Conservation (phyloP, 306 rosid genomes). For the Vigna nakashimae region DNA sequence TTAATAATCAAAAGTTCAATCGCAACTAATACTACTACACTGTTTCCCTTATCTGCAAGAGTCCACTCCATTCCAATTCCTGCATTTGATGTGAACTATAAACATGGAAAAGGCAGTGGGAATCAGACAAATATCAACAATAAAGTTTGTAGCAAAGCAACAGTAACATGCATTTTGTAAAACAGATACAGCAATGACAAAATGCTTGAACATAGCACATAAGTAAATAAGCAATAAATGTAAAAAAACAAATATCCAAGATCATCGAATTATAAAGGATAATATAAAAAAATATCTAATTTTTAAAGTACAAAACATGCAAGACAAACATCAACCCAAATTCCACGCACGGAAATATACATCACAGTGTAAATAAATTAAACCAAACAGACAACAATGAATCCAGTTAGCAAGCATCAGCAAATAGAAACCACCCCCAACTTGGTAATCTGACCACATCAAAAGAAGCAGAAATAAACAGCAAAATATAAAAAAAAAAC, state of each 20-base stretch:
- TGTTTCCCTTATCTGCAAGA: background rate
- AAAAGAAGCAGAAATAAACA: constrained; percentile 11
- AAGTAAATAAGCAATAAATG: background rate
- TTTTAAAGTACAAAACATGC: background rate
- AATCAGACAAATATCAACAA: background rate
- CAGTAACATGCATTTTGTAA: background rate
- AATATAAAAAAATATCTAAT: background rate
- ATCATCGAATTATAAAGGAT: background rate
- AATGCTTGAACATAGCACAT: background rate
- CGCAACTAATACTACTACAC: background rate
- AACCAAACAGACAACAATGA: background rate
- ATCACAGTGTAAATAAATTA: background rate
- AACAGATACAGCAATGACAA: constrained; percentile 4
- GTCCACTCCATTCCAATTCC: background rate
- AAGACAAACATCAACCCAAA: background rate
- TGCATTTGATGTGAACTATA: background rate
- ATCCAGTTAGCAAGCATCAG: constrained; percentile 26
- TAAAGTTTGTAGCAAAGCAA: background rate
- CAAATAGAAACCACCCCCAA: constrained; percentile 4
- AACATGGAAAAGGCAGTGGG: background rate
- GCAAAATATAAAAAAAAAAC: background rate
- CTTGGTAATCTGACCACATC: constrained; percentile 39
- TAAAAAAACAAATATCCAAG: background rate
- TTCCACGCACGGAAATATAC: background rate
- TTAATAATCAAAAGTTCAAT: background rate